phyloP scores from a whole-genome alignment of 495 filamentous ascomycete species.

The Xylaria grammica region DNA sequence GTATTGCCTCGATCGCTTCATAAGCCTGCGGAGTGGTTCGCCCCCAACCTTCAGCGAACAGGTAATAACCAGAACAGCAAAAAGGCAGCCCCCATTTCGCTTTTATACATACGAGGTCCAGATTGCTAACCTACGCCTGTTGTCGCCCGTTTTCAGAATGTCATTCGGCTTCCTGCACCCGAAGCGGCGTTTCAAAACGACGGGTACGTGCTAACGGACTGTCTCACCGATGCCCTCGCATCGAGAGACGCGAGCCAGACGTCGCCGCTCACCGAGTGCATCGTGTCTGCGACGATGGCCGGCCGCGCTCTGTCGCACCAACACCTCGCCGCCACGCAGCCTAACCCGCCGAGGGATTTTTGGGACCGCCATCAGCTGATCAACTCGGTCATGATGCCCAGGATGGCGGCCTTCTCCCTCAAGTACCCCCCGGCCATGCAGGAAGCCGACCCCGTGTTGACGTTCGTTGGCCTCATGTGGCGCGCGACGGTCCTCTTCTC shows the following conservation, averaged over 20 bases:
- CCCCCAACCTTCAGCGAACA: neutral
- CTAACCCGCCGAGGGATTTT: constrained; percentile 39
- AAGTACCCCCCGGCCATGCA: constrained; percentile 40
- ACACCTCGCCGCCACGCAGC: constrained; percentile 36
- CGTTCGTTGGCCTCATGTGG: neutral
- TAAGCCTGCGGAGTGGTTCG: neutral
- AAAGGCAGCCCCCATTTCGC: too few relatives aligned
- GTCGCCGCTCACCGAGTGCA: neutral
- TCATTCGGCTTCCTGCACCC: neutral
- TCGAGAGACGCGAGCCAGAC: neutral
- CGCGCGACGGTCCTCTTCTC: constrained; percentile 51
- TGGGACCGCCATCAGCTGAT: constrained; percentile 58
- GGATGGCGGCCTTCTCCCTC: constrained; percentile 41
- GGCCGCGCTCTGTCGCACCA: constrained; percentile 50
- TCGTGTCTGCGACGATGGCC: constrained; percentile 38
- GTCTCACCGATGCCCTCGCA: neutral
- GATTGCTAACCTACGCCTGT: neutral
- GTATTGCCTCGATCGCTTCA: neutral
- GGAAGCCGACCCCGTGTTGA: constrained; percentile 40
- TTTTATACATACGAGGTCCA: too few relatives aligned
- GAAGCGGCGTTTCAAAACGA: neutral
- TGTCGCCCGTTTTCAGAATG: neutral
- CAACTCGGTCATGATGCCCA: constrained; percentile 43
- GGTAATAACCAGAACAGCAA: neutral
- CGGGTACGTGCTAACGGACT: neutral